Conservation (phyloP, 768 basidiomycete genomes). For the Pulveroboletus sp. region DNA sequence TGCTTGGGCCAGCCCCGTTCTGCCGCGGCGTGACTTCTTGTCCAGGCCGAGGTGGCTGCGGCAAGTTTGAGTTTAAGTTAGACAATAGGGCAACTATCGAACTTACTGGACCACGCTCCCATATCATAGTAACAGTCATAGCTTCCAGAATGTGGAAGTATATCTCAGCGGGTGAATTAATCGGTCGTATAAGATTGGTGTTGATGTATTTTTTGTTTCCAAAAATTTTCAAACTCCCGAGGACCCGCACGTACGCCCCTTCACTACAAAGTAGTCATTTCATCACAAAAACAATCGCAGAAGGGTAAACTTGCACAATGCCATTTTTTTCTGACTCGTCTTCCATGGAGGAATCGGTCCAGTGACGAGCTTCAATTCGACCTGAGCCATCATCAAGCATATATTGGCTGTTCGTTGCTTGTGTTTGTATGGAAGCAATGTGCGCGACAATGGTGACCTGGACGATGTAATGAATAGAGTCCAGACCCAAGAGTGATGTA, state of each 20-base stretch:
- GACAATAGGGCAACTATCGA: not conserved
- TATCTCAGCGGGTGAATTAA: slow-evolving; percentile 72
- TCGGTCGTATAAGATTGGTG: slow-evolving; percentile 65
- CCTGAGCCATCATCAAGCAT: slow-evolving; percentile 86
- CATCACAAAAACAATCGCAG: not conserved
- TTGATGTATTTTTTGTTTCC: slow-evolving; percentile 80
- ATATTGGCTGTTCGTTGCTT: slow-evolving; percentile 81
- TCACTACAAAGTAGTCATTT: slow-evolving; percentile 44
- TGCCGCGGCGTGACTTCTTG: slow-evolving; percentile 17
- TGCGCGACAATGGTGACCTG: slow-evolving; percentile 76
- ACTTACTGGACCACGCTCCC: slow-evolving; percentile 67
- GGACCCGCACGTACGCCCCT: slow-evolving; percentile 74
- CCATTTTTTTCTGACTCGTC: slow-evolving; percentile 52
- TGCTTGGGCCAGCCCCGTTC: slow-evolving; percentile 19
- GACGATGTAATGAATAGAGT: not conserved
- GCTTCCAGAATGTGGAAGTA: slow-evolving; percentile 81
- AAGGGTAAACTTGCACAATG: slow-evolving; percentile 39
- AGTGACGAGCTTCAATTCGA: slow-evolving; percentile 71
- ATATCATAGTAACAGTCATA: slow-evolving; percentile 62
- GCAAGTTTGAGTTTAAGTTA: not conserved
- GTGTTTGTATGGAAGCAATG: slow-evolving; percentile 62
- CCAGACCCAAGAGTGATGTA: not conserved
- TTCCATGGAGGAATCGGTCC: slow-evolving; percentile 67
- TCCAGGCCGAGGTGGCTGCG: slow-evolving; percentile 34
- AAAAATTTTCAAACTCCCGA: slow-evolving; percentile 81